A percentile compares a stretch with the other conserved stretches of the same genome.
These are phyloP conservation scores for Pachyrhizus erosus DNA, from an alignment of 306 rosid genomes.

Conservation along the genomic window DNA sequence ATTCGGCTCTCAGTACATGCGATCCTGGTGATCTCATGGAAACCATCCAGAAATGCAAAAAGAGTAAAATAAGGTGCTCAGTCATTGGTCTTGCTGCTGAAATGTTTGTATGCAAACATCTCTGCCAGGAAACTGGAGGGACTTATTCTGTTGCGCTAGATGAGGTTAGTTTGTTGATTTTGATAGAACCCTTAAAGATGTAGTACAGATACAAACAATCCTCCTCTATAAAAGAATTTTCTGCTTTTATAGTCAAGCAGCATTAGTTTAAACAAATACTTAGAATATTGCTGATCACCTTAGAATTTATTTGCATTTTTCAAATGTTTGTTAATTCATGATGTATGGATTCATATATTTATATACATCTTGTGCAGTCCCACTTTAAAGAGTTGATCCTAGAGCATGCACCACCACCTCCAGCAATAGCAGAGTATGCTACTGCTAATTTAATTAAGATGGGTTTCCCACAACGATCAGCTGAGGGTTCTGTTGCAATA, in stretches of 20 bases:
- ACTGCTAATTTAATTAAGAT: constrained; percentile 89
- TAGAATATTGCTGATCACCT: constrained; percentile 11
- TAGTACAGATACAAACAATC: constrained; percentile 8
- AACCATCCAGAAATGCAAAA: constrained; percentile 90
- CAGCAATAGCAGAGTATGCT: constrained; percentile 97
- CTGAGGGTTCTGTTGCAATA: constrained; percentile 88
- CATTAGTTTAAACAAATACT: neutral
- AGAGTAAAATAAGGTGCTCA: constrained; percentile 90
- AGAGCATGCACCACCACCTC: constrained; percentile 99
- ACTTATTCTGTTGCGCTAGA: constrained; percentile 80
- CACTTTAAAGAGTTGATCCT: constrained; percentile 87
- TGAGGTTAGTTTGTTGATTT: constrained; percentile 70
- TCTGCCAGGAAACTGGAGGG: constrained; percentile 96
- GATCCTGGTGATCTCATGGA: constrained; percentile 98
- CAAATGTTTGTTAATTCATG: constrained; percentile 12
- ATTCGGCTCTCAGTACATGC: constrained; percentile 93
- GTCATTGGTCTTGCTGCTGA: constrained; percentile 97
- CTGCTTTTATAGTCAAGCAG: constrained; percentile 7
- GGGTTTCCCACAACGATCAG: constrained; percentile 99
- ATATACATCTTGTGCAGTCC: constrained; percentile 54
- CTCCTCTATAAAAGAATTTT: neutral
- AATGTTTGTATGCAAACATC: constrained; percentile 88
- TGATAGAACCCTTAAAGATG: neutral
- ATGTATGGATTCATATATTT: constrained; percentile 32
- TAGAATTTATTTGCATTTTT: constrained; percentile 11